Evolutionary conservation across 345 rosid species (phyloP).

Genomic region (Populus davidiana): DNA sequence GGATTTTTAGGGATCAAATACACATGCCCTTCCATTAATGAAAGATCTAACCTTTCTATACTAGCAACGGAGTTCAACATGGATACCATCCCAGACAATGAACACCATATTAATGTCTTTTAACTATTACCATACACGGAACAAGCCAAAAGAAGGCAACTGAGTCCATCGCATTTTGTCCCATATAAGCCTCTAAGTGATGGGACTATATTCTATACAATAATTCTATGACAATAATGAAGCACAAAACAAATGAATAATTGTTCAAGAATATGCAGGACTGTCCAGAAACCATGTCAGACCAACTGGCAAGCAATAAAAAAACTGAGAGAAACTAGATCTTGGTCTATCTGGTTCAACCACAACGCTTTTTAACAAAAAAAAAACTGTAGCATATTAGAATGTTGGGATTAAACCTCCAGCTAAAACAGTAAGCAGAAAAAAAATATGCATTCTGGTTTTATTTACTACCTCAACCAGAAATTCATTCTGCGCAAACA

Average conservation of each 20-base stretch:
- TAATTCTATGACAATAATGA: neutral
- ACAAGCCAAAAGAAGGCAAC: neutral
- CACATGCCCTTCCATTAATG: neutral
- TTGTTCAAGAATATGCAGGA: neutral
- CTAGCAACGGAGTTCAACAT: neutral
- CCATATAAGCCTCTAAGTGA: neutral
- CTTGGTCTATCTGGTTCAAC: neutral
- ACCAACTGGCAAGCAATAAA: neutral
- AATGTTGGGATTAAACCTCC: neutral
- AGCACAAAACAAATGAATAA: neutral
- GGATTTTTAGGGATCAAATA: conserved; percentile 2
- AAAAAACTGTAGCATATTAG: no score
- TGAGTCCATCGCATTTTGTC: neutral
- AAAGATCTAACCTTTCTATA: neutral
- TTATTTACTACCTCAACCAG: neutral
- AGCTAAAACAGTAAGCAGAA: neutral
- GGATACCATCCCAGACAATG: neutral
- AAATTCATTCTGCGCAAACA: neutral
- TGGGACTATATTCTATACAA: conserved; percentile 5
- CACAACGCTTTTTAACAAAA: neutral
- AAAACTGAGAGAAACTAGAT: neutral
- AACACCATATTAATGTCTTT: neutral
- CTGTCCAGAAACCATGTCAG: neutral
- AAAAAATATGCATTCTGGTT: neutral
- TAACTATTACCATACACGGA: neutral